A percentile compares a stretch with the other conserved stretches of the same genome.
Evolutionary conservation across 2,329 filamentous ascomycete genomes (phyloP).

Genomic region (Botryotinia calthae): DNA sequence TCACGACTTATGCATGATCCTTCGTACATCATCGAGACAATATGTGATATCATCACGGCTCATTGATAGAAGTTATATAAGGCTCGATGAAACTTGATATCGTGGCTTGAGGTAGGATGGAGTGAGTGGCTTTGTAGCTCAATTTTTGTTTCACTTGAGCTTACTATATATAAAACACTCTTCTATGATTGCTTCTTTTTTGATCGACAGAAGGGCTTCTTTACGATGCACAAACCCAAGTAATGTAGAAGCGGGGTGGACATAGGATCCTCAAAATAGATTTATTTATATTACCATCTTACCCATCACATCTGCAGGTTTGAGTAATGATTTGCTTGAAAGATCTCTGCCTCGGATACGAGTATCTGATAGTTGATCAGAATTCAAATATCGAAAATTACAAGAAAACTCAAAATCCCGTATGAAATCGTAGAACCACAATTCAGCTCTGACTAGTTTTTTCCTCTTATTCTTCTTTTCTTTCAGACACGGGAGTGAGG

Average conservation of each 20-base stretch:
- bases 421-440: not conserved
- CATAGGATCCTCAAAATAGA: not conserved
- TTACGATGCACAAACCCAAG: not conserved
- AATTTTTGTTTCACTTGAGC: not conserved
- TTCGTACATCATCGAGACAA: not conserved
- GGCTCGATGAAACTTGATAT: not conserved
- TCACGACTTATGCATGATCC: not conserved
- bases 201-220: conserved; percentile 1
- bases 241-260: not conserved
- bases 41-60: not conserved
- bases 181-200: not conserved
- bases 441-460: not conserved
- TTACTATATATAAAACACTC: not conserved
- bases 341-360: not conserved
- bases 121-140: not conserved
- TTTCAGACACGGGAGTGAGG: not conserved
- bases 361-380: not conserved
- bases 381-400: not conserved
- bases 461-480: not conserved
- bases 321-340: not conserved
- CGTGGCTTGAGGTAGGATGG: not conserved
- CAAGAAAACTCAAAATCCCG: not conserved
- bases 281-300: not conserved
- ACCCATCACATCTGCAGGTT: not conserved
- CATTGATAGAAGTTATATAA: not conserved